Conservation (phyloP, 2,329 filamentous ascomycete genomes). For the Cryphonectria japonica region DNA sequence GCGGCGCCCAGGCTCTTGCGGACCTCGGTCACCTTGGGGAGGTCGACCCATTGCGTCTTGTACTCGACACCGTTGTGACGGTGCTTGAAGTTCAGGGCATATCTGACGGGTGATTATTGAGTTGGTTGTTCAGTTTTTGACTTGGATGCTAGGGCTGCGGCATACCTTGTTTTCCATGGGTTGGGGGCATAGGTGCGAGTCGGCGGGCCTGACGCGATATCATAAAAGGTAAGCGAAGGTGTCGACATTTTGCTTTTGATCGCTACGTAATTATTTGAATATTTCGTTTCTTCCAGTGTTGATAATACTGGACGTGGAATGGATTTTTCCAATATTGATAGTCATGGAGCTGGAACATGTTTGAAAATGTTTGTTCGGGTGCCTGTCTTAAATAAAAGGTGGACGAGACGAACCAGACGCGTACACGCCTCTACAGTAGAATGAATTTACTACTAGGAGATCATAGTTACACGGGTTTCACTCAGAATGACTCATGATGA, state of each 20-base stretch:
- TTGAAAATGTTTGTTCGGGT: too few species aligned
- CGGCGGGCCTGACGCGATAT: slow-evolving; percentile 45
- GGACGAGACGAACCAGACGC: neutral
- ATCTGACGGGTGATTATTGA: slow-evolving; percentile 25
- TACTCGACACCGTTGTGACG: slow-evolving; percentile 34
- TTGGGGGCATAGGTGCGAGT: slow-evolving; percentile 36
- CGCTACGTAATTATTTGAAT: neutral
- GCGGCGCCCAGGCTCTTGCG: slow-evolving; percentile 51
- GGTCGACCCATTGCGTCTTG: slow-evolving; percentile 50
- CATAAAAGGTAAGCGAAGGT: slow-evolving; percentile 43
- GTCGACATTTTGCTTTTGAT: slow-evolving; percentile 19
- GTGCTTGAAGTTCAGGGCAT: slow-evolving; percentile 49
- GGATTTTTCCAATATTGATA: neutral
- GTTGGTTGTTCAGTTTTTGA: neutral
- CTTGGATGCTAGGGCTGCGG: rapidly evolving
- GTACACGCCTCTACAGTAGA: neutral
- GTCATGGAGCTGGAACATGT: too few species aligned
- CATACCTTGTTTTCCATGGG: slow-evolving; percentile 38
- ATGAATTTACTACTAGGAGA: neutral
- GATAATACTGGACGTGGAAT: neutral
- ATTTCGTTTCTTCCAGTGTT: neutral
- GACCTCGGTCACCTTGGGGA: slow-evolving; percentile 55
- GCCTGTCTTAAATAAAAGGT: neutral
- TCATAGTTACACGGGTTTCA: neutral
- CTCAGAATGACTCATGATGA: slow-evolving; percentile 10